These are phyloP conservation scores for Pyrenophora graminea DNA, from an alignment of 2,329 filamentous ascomycete species.

Conservation along the genomic window DNA sequence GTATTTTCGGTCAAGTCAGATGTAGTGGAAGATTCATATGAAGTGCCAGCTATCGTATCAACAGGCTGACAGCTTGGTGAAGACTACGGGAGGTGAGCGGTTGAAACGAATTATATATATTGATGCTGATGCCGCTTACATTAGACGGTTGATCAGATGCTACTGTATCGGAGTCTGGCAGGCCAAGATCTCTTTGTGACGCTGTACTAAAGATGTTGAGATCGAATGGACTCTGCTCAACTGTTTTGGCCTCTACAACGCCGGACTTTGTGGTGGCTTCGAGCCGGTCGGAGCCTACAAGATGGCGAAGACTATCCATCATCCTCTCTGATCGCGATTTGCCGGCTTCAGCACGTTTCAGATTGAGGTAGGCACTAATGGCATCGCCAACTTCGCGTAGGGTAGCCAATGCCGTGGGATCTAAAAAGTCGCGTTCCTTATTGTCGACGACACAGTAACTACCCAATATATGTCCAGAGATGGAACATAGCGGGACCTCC, in stretches of 20 bases:
- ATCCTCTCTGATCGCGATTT: constrained; percentile 13
- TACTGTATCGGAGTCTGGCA: not conserved
- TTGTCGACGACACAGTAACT: constrained; percentile 17
- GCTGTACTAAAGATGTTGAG: constrained; percentile 5
- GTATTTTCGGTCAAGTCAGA: too few species aligned
- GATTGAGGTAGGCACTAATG: constrained; percentile 13
- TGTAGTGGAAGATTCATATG: too few species aligned
- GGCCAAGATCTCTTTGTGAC: not conserved
- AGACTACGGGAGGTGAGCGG: too few species aligned
- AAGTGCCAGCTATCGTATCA: too few species aligned
- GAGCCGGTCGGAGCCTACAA: constrained; percentile 6
- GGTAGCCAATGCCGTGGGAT: constrained; percentile 5
- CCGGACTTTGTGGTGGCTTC: not conserved
- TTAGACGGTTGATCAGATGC: not conserved
- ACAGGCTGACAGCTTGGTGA: too few species aligned
- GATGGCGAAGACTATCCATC: constrained; percentile 16
- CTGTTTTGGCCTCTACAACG: not conserved
- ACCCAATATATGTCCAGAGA: constrained; percentile 14
- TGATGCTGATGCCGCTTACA: not conserved
- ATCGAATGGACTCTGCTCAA: constrained; percentile 2
- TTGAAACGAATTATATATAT: too few species aligned
- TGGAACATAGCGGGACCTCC: constrained; percentile 12
- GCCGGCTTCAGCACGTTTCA: constrained; percentile 11
- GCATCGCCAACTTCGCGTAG: constrained; percentile 10
- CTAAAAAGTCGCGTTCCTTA: constrained; percentile 9